These are phyloP conservation scores for Acanthamoeba castellanii DNA, from an alignment of 208 protist species.

Conservation along the genomic window DNA sequence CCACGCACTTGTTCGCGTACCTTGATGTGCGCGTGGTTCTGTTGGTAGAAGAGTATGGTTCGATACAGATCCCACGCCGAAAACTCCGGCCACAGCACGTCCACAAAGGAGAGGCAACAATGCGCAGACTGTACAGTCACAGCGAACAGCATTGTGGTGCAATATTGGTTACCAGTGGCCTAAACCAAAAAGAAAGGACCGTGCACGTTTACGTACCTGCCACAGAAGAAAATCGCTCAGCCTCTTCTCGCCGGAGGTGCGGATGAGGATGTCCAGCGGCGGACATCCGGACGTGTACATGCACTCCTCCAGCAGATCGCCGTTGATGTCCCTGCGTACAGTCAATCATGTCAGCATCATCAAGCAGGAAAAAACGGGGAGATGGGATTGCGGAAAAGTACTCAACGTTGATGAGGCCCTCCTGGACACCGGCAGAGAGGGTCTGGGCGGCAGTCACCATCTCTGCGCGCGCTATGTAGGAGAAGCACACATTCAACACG, in stretches of 20 bases:
- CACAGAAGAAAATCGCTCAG: conserved; percentile 91
- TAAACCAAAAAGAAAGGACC: neutral
- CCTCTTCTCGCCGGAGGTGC: conserved; percentile 91
- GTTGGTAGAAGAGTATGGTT: neutral
- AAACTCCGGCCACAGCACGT: conserved; percentile 40
- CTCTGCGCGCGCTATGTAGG: conserved; percentile 90
- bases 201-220: conserved; percentile 76
- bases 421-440: conserved; percentile 67
- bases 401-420: conserved; percentile 70
- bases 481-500: conserved; percentile 90
- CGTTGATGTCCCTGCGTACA: conserved; percentile 77
- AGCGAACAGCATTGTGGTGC: too few species aligned
- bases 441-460: conserved; percentile 82
- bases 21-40: conserved; percentile 2
- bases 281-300: conserved; percentile 79
- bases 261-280: conserved; percentile 88
- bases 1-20: neutral
- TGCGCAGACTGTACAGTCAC: neutral
- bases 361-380: neutral
- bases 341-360: neutral
- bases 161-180: too few species aligned
- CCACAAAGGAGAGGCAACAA: neutral
- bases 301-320: conserved; percentile 81
- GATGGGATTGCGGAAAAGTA: neutral
- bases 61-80: conserved; percentile 30